Conservation (phyloP, 2,329 filamentous ascomycete species). For the Penicillium sp. region DNA sequence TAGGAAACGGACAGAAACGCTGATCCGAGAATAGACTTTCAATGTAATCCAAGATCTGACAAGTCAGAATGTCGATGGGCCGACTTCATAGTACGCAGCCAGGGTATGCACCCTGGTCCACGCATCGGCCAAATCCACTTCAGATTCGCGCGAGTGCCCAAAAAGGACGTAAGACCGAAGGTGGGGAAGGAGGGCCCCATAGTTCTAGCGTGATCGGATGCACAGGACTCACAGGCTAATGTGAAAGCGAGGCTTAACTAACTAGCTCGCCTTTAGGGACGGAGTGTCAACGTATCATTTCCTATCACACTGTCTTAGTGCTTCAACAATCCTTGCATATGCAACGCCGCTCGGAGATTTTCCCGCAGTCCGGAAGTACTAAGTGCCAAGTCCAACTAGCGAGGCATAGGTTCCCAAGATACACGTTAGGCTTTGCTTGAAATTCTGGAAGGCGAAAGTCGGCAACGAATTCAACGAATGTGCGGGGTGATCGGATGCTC, state of each 20-base stretch:
- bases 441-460: not conserved
- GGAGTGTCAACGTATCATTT: not conserved
- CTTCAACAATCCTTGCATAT: not conserved
- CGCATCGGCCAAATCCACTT: conserved; percentile 1
- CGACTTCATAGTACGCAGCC: not conserved
- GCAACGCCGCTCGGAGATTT: not conserved
- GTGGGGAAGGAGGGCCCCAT: conserved; percentile 11
- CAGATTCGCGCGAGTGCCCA: conserved; percentile 11
- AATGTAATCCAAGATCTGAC: not conserved
- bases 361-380: not conserved
- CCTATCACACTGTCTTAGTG: not conserved
- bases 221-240: conserved; percentile 4
- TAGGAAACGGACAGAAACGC: not conserved
- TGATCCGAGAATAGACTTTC: not conserved
- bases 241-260: not conserved
- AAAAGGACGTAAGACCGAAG: conserved; percentile 22
- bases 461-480: not conserved
- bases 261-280: conserved; percentile 1
- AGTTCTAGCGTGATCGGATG: conserved; percentile 16
- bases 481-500: not conserved
- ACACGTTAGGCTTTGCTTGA: not conserved
- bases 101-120: conserved; percentile 5
- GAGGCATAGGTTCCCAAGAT: not conserved
- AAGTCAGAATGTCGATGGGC: conserved; percentile 1
- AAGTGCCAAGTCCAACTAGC: not conserved